Evolutionary conservation across 768 basidiomycete species (phyloP), one percentile per base, ranked within the genome.

Genomic region (Russula lepida): DNA sequence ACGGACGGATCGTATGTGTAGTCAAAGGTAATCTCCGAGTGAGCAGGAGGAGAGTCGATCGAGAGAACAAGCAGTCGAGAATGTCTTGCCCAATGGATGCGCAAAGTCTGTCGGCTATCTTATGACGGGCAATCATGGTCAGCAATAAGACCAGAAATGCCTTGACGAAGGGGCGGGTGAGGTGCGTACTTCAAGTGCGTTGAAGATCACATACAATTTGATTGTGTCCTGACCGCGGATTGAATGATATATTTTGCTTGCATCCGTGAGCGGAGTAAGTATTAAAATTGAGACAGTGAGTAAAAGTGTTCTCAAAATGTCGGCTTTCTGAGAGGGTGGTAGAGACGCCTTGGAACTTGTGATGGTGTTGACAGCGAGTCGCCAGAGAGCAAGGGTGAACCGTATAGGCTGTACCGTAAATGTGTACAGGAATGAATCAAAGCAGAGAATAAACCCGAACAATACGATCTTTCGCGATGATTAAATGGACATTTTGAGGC

Each of bases 171-270:
- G 37, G 53, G 21, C 41, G 44, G 41, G 12, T 65, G n/a, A 23
- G 28, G 55, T 71, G 44, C 84, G 59, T 72, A 95, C 95, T 81
- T 99, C 97, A 7, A 99, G 79, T 12, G 94, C 95, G 72, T 98
- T 98, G 75, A 98, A 99, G 54, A 99, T 95, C 62, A 99, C 97
- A 75, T 98, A 98, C 52, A 99, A 74, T 75, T 98, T 99, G 76
- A 99, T 95, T 2, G 93, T 97, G 67, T 99, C 97, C 73, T 98
- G 97, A 0, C 95, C 95, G 23, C 97, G 85, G 58, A 99, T 98
- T 17, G 88, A 88, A 69, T 99, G 97, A 68, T 99, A 99, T 66
- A 99, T 95, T 76, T 95, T 94, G 74, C 93, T 95, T 11, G 93
- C 89, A 70, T 99, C 95, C 7, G 95, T 94, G 43, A 94, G 79